Conservation (phyloP, 129 eudicot genomes). For the Ambrosia trifida region DNA sequence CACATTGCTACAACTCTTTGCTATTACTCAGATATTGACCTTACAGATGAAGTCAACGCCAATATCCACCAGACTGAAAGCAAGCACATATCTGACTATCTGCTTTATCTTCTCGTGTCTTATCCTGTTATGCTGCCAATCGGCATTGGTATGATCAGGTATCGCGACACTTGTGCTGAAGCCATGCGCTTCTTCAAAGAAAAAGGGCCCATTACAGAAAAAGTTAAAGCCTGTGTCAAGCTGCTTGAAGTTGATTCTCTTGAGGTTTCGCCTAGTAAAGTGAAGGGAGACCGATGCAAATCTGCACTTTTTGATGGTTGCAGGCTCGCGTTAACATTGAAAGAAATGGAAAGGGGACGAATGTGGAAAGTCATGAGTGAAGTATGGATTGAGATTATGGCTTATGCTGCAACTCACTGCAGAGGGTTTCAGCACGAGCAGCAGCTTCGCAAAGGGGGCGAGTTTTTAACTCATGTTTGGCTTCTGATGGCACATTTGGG, state of each 20-base stretch:
- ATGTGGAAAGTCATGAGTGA: conserved; percentile 46
- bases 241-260: conserved; percentile 42
- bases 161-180: conserved; percentile 54
- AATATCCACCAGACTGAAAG: conserved; percentile 29
- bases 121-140: conserved; percentile 49
- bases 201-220: conserved; percentile 4
- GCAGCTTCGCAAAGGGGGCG: conserved; percentile 58
- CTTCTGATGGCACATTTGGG: conserved; percentile 70
- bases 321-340: conserved; percentile 38
- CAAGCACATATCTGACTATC: conserved; percentile 46
- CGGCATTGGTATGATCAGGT: conserved; percentile 51
- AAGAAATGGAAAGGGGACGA: conserved; percentile 9
- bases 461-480: conserved; percentile 68
- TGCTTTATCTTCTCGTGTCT: conserved; percentile 46
- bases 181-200: conserved; percentile 43
- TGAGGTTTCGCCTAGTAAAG: conserved; percentile 42
- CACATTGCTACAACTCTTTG: conserved; percentile 70
- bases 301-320: conserved; percentile 57
- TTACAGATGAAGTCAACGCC: conserved; percentile 1
- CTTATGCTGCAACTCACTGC: conserved; percentile 44
- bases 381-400: conserved; percentile 57
- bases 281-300: conserved; percentile 56
- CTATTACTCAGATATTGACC: conserved; percentile 36
- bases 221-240: conserved; percentile 36
- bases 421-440: conserved; percentile 50